Conservation (phyloP, 164 flowering plant genomes). For the Magnolia officinalis region DNA sequence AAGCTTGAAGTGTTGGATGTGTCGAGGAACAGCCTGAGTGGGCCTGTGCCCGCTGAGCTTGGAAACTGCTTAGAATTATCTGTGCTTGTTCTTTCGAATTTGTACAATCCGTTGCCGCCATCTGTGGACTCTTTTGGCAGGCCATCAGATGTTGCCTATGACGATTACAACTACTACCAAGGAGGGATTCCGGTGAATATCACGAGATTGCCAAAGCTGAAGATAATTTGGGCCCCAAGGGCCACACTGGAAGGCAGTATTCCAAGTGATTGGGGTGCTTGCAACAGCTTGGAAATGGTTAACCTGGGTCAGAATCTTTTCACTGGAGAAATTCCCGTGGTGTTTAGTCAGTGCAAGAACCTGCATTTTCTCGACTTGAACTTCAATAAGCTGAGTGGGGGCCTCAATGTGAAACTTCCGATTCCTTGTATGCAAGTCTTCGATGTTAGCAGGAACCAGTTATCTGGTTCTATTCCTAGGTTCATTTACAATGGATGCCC, state of each 20-base stretch:
- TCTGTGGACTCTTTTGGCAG: constrained; percentile 6
- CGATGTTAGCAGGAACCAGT: constrained; percentile 59
- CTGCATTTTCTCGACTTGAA: constrained; percentile 62
- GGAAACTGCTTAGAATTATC: constrained; percentile 44
- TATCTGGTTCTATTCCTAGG: constrained; percentile 61
- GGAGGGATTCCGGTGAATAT: constrained; percentile 62
- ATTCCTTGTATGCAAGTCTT: constrained; percentile 70
- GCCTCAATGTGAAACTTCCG: constrained; percentile 41
- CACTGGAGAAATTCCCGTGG: constrained; percentile 44
- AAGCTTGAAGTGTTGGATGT: constrained; percentile 68
- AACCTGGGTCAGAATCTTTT: constrained; percentile 64
- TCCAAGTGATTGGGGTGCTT: constrained; percentile 64
- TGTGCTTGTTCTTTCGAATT: constrained; percentile 63
- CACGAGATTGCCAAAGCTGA: constrained; percentile 60
- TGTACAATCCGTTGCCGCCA: constrained; percentile 37
- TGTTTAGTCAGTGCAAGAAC: constrained; percentile 49
- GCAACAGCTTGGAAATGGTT: constrained; percentile 68
- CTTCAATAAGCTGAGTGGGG: constrained; percentile 53
- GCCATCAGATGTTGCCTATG: constrained; percentile 23
- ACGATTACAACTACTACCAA: constrained; percentile 64
- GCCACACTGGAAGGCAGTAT: constrained; percentile 56
- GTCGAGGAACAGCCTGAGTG: constrained; percentile 62
- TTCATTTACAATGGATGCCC: constrained; percentile 39
- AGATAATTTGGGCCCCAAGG: constrained; percentile 76
- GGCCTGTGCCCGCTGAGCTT: constrained; percentile 44